Evolutionary conservation across 495 filamentous ascomycete genomes (phyloP).

Genomic region (Lichenothelia convexa): DNA sequence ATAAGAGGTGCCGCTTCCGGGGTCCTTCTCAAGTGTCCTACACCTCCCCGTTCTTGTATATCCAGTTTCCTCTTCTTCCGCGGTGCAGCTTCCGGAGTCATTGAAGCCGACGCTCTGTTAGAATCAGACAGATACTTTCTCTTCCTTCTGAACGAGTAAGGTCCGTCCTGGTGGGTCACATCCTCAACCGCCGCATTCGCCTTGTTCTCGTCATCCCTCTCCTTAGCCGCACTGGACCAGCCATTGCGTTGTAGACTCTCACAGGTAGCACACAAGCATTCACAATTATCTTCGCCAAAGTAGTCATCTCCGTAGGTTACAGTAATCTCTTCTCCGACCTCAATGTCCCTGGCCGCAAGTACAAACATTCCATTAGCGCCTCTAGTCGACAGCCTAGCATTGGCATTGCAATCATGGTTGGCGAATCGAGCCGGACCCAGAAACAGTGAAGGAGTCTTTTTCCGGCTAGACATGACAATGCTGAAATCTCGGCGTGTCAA

Average conservation of each 20-base stretch:
- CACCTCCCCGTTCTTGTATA: too few species aligned
- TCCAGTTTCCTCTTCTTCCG: slow-evolving; percentile 6
- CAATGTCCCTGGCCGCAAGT: slow-evolving; percentile 58
- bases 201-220: slow-evolving; percentile 9
- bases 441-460: slow-evolving; percentile 73
- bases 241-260: slow-evolving; percentile 62
- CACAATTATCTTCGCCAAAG: slow-evolving; percentile 86
- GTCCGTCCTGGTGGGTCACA: too few species aligned
- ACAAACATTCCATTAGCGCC: slow-evolving; percentile 79
- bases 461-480: slow-evolving; percentile 81
- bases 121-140: not conserved
- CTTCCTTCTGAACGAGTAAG: not conserved
- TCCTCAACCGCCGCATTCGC: too few species aligned
- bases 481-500: slow-evolving; percentile 78
- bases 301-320: slow-evolving; percentile 92
- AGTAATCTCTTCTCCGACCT: slow-evolving; percentile 83
- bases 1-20: too few species aligned
- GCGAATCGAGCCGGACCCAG: slow-evolving; percentile 90
- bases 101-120: too few species aligned
- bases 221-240: slow-evolving; percentile 33
- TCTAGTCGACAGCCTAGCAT: slow-evolving; percentile 65
- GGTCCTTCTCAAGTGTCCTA: too few species aligned
- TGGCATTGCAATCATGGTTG: slow-evolving; percentile 93
- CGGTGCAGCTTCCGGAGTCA: slow-evolving; percentile 6
- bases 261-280: slow-evolving; percentile 82